Evolutionary conservation across 306 rosid species (phyloP), one percentile per base, ranked within the genome.

Genomic region (Quercus mongolica): DNA sequence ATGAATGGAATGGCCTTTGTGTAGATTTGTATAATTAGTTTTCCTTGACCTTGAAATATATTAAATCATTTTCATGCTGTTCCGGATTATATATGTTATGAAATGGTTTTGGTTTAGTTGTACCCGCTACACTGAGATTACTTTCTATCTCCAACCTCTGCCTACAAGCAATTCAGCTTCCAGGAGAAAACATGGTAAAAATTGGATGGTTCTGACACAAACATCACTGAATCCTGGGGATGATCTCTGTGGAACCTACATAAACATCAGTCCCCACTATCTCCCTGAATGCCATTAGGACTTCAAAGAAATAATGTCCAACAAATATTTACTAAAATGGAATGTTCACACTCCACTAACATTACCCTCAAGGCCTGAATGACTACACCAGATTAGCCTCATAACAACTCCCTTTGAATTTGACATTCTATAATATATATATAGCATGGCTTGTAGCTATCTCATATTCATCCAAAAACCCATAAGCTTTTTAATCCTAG

Each of bases 391-490:
- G 76, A 67, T 80, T 72, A 73, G 62, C 62, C 78, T 80, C 85
- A 69, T 69, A 90, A 80, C 93, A 19, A 86, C 92, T 87, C 93
- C 91, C 85, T 38, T 77, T 80, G 81, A 70, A 72, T 73, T 77
- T 57, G 23, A 76, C 69, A 18, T 64, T 76, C 31, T 19, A 55
- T 70, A 64, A 3, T 19, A 75, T 83, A 88, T 83, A 90, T 70
- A 81, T 44, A 31, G 71, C 77, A 80, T 31, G 46, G 56, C 11
- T 68, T 18, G 21, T 67, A 19, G 72, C 21, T 75, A 77, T 61
- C 65, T 57, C 86, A 76, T 23, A 46, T 80, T 76, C 68, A 83
- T 46, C 55, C 14, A 62, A 33, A 21, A 18, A 63, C 61, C 65
- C 58, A 19, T 19, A 35, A 5, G 2, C 61, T 56, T n/a, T 44